Conservation (phyloP, 768 basidiomycete genomes). For the Xerocomus spinulosus region DNA sequence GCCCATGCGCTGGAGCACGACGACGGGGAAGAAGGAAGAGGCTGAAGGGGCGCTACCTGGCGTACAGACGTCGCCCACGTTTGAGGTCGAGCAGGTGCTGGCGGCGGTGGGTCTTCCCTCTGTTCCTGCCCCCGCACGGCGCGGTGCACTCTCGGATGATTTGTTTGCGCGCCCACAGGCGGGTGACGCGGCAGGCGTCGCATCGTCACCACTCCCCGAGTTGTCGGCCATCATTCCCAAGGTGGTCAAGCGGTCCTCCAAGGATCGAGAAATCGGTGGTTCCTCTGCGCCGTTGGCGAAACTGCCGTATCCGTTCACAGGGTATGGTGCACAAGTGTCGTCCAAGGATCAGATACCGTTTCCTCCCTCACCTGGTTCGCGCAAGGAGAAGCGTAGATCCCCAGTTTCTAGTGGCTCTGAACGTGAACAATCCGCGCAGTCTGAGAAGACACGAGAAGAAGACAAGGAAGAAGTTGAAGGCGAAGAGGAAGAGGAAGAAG, state of each 20-base stretch:
- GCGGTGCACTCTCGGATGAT: conserved; percentile 58
- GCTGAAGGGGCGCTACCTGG: conserved; percentile 23
- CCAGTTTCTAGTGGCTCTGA: conserved; percentile 25
- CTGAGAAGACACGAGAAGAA: conserved; percentile 24
- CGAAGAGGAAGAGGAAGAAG: conserved; percentile 10
- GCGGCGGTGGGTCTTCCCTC: conserved; percentile 51
- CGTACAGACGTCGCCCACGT: conserved; percentile 30
- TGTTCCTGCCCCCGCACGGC: conserved; percentile 48
- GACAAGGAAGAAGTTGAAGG: conserved; percentile 19
- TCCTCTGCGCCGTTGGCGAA: conserved; percentile 44
- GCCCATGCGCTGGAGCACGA: conserved; percentile 33
- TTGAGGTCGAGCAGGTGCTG: conserved; percentile 54
- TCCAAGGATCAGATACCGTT: conserved; percentile 68
- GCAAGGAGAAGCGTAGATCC: conserved; percentile 35
- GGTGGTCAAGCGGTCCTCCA: conserved; percentile 43
- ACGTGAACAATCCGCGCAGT: conserved; percentile 30
- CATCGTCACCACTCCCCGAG: conserved; percentile 25
- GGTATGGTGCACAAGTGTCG: conserved; percentile 55
- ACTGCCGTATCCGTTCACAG: conserved; percentile 70
- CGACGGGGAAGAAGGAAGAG: conserved; percentile 30
- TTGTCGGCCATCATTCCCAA: conserved; percentile 41
- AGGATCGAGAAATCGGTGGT: conserved; percentile 40
- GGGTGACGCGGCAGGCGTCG: conserved; percentile 24
- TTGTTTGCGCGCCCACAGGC: conserved; percentile 54
- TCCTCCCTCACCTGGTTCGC: conserved; percentile 56